These are phyloP conservation scores for Xylariaceae sp. DNA, from an alignment of 2,329 filamentous ascomycete genomes.

Conservation along the genomic window DNA sequence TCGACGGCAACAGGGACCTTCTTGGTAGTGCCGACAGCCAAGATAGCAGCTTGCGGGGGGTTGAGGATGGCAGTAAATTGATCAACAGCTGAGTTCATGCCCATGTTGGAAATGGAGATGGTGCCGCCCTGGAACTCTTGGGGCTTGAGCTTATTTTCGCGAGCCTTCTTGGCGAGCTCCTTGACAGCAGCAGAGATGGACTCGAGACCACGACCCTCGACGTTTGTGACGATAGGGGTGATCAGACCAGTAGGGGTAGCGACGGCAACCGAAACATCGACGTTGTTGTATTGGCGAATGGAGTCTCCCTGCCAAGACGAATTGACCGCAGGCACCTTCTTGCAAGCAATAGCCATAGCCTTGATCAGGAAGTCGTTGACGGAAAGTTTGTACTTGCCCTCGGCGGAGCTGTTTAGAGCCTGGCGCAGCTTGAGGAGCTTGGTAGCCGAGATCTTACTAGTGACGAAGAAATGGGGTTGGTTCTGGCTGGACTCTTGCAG, in stretches of 20 bases:
- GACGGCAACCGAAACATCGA: conserved; percentile 95
- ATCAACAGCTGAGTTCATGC: conserved; percentile 97
- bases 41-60: conserved; percentile 93
- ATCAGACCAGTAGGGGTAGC: conserved; percentile 93
- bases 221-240: conserved; percentile 94
- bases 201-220: conserved; percentile 84
- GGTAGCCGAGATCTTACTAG: conserved; percentile 85
- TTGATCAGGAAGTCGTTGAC: conserved; percentile 99
- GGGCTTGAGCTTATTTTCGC: conserved; percentile 98
- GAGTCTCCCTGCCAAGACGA: conserved; percentile 90
- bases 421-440: conserved; percentile 97
- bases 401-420: conserved; percentile 85
- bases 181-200: conserved; percentile 90
- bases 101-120: conserved; percentile 99
- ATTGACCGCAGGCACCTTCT: conserved; percentile 95
- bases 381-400: conserved; percentile 98
- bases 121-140: conserved; percentile 99
- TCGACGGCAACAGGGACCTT: conserved; percentile 92
- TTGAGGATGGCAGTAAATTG: conserved; percentile 99
- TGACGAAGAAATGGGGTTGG: conserved; percentile 99
- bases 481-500: conserved; percentile 87
- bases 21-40: conserved; percentile 91
- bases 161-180: conserved; percentile 94
- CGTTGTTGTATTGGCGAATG: conserved; percentile 91
- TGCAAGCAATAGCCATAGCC: conserved; percentile 84